Base-by-base conservation (phyloP, 306 rosid genomes). In the Arachis stenosperma region DNA sequence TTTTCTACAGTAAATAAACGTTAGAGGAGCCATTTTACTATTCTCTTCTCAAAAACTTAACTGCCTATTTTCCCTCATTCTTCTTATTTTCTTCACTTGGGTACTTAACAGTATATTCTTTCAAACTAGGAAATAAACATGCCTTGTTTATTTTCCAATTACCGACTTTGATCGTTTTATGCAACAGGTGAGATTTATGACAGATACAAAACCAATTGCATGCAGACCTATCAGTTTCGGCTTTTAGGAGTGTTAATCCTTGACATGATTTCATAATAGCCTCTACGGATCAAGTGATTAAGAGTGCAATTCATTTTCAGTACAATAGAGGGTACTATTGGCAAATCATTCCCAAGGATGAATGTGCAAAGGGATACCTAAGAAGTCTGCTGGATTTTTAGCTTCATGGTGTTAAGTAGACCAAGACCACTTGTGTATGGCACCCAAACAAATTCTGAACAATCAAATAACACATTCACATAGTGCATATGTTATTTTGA, bases 141-240 rank as follows among this genome's bases (percentile, higher is more conserved):
- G 64, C 61, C 6, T 48, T 27, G 48, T 60, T 56, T 75, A 43
- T 65, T 43, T 29, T 65, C 67, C 43, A 71, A 57, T 77, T 67
- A 43, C 56, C 44, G 65, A 76, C 44, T 47, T 47, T 27, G 13
- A 11, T 30, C 60, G 50, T 77, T 71, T 73, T 46, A 67, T 75
- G 53, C 39, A 65, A 50, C 43, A 53, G 6, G 14, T n/a, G 58
- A 75, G 29, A 17, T 64, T 29, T 42, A 27, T 3, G 63, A 41
- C 30, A 64, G 22, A 51, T 65, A 56, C 37, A 65, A 65, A 55
- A 56, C 50, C 66, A 56, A 56, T 9, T 39, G 43, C 43, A 48
- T 9, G 54, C 72, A 22, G 72, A 63, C 36, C 42, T 51, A 74
- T 39, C 53, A 73, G 11, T 10, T 73, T 42, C 11, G 69, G 71